phyloP scores from a whole-genome alignment of 768 basidiomycete species.

The Amanita phalloides region DNA sequence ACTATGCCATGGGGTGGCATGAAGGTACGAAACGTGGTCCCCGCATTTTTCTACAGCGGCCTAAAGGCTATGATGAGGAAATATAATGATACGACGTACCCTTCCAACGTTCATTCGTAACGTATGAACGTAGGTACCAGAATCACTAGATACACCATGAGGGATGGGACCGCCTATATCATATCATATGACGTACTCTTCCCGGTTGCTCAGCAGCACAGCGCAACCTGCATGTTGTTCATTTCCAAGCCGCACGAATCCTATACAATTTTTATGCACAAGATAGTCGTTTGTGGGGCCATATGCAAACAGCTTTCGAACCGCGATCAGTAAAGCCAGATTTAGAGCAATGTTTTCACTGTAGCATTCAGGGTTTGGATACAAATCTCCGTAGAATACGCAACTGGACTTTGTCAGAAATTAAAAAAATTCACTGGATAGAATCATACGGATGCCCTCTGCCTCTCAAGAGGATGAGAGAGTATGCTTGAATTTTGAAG shows the following conservation, averaged over 20 bases:
- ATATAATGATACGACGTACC: constrained; percentile 26
- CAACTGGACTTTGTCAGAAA: constrained; percentile 34
- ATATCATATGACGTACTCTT: constrained; percentile 19
- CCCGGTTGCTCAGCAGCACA: constrained; percentile 60
- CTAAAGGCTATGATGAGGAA: neutral
- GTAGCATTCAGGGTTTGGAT: constrained; percentile 61
- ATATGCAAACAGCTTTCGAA: constrained; percentile 58
- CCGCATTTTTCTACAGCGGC: constrained; percentile 21
- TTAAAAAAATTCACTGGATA: neutral
- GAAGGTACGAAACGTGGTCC: constrained; percentile 33
- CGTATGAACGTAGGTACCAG: constrained; percentile 25
- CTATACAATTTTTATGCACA: constrained; percentile 51
- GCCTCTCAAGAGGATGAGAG: constrained; percentile 62
- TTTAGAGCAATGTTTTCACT: constrained; percentile 38
- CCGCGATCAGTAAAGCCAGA: constrained; percentile 44
- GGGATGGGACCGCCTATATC: neutral
- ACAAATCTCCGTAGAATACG: constrained; percentile 81
- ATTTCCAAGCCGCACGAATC: constrained; percentile 64
- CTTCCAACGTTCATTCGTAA: constrained; percentile 60
- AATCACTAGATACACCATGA: constrained; percentile 4
- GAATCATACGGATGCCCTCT: constrained; percentile 55
- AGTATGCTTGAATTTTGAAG: constrained; percentile 79
- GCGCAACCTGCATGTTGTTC: constrained; percentile 46
- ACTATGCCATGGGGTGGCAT: constrained; percentile 36
- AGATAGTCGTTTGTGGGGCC: constrained; percentile 56